Percentiles rank a stretch among this genome's conserved stretches.
Conservation (phyloP, 2,329 filamentous ascomycete species). For the Podosphaera aphanis region DNA sequence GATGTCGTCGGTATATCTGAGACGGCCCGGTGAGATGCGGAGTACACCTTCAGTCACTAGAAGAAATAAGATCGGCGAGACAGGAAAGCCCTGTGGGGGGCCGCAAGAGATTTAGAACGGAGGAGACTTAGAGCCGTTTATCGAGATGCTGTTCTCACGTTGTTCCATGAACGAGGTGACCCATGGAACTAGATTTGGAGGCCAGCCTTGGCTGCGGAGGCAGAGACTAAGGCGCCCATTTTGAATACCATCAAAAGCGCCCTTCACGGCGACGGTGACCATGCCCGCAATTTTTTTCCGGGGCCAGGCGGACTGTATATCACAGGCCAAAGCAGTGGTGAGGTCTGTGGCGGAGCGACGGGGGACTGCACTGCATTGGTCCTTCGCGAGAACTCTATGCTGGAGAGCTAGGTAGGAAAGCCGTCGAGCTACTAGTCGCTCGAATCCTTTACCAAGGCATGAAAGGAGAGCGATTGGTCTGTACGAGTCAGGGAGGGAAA, state of each 20-base stretch:
- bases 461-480: neutral
- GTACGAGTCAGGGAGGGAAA: neutral
- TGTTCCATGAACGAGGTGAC: neutral
- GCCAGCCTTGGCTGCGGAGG: neutral
- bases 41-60: neutral
- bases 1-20: neutral
- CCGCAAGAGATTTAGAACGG: neutral
- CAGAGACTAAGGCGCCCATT: no score
- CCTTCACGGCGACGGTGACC: neutral
- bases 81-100: neutral
- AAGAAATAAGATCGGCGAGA: neutral
- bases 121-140: neutral
- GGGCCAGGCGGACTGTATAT: neutral
- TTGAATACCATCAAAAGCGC: neutral
- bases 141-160: neutral
- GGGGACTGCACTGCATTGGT: neutral
- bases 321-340: neutral
- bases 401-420: neutral
- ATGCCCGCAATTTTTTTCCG: neutral
- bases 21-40: neutral
- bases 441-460: neutral
- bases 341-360: no score
- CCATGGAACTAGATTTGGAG: neutral
- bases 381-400: neutral
- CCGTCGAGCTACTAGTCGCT: neutral